Evolutionary conservation across 1,139 yeast species (phyloP).

Genomic region (Hemisphaericaspora xylofermentans): DNA sequence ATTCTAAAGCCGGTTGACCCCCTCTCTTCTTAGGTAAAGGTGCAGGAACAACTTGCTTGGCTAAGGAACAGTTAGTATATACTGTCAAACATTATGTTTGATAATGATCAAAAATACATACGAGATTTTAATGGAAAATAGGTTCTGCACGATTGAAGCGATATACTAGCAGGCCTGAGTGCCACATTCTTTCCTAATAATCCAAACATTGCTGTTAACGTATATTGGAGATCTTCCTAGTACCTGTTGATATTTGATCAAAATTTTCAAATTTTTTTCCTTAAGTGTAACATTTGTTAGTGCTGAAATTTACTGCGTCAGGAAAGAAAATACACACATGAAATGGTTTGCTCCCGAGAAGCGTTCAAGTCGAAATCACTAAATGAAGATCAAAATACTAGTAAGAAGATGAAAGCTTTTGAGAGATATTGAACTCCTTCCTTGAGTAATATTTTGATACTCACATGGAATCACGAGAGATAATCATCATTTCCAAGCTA

Average conservation of each 20-base stretch:
- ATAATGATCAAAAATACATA: conserved; percentile 14
- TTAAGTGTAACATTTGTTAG: conserved; percentile 1
- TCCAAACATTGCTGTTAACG: conserved; percentile 19
- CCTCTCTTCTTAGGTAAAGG: conserved; percentile 52
- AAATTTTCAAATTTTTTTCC: conserved; percentile 6
- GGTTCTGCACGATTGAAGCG: conserved; percentile 19
- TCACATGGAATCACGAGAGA: too few relatives aligned
- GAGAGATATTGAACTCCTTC: too few relatives aligned
- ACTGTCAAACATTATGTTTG: background rate
- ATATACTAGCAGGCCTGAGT: conserved; percentile 7
- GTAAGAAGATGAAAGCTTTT: too few relatives aligned
- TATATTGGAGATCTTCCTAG: background rate
- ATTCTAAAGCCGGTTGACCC: conserved; percentile 50
- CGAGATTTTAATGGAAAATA: conserved; percentile 22
- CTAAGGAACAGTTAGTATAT: conserved; percentile 18
- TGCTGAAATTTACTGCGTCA: too few relatives aligned
- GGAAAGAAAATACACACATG: too few relatives aligned
- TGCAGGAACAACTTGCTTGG: conserved; percentile 44
- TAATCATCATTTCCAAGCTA: too few relatives aligned
- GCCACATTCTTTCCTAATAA: conserved; percentile 13
- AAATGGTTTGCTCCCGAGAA: too few relatives aligned
- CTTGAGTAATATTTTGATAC: too few relatives aligned
- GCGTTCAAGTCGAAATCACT: too few relatives aligned
- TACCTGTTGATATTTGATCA: background rate
- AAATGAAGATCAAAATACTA: too few relatives aligned